Conservation (phyloP, 2,329 filamentous ascomycete genomes). For the Sphaerostilbella broomeana region DNA sequence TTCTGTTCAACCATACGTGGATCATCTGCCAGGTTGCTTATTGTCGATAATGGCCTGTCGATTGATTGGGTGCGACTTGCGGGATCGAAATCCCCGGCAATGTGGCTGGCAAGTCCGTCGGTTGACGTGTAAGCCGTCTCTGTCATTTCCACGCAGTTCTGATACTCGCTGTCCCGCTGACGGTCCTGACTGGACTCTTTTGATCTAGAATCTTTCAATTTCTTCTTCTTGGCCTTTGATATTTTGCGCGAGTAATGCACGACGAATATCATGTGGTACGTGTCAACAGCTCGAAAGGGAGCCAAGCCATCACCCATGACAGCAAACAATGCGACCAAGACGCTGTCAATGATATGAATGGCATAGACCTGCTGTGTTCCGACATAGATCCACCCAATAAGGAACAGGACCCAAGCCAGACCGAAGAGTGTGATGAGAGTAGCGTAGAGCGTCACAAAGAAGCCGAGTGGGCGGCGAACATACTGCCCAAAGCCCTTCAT, state of each 20-base stretch:
- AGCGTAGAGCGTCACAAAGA: slow-evolving; percentile 78
- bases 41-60: slow-evolving; percentile 7
- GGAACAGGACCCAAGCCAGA: slow-evolving; percentile 81
- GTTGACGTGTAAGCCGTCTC: slow-evolving; percentile 10
- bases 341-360: slow-evolving; percentile 64
- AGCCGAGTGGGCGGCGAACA: slow-evolving; percentile 67
- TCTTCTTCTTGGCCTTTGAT: slow-evolving; percentile 37
- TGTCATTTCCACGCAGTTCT: slow-evolving; percentile 8
- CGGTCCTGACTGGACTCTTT: slow-evolving; percentile 16
- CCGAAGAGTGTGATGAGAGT: slow-evolving; percentile 78
- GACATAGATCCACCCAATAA: slow-evolving; percentile 86
- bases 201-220: slow-evolving; percentile 33
- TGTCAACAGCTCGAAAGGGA: slow-evolving; percentile 72
- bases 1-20: slow-evolving; percentile 4
- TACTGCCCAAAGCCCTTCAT: slow-evolving; percentile 80
- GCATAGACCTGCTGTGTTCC: slow-evolving; percentile 63
- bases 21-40: slow-evolving; percentile 1
- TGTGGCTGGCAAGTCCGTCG: slow-evolving; percentile 1
- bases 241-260: slow-evolving; percentile 52
- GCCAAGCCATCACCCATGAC: slow-evolving; percentile 64
- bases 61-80: slow-evolving; percentile 2
- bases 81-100: neutral
- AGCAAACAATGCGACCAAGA: slow-evolving; percentile 64
- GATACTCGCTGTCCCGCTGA: neutral
- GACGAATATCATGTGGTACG: slow-evolving; percentile 82